phyloP scores from a whole-genome alignment of 352 stramenopile genomes.

The Phytophthora idaei region DNA sequence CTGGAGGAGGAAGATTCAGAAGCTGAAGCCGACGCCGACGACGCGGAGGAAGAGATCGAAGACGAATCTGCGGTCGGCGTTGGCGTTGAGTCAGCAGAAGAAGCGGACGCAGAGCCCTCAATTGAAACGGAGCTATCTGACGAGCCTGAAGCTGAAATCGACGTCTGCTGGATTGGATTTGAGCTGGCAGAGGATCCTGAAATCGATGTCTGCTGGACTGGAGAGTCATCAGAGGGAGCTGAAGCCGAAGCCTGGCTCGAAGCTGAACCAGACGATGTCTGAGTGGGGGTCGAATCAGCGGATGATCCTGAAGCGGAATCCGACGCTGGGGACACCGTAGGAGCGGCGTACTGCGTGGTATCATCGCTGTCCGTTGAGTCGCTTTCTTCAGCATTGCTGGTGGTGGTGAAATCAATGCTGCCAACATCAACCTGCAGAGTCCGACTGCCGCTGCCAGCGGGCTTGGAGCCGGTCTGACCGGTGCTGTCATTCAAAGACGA shows the following conservation, averaged over 20 bases:
- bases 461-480: constrained; percentile 8
- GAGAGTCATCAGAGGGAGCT: not conserved
- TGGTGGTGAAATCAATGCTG: constrained; percentile 7
- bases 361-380: constrained; percentile 5
- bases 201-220: constrained; percentile 3
- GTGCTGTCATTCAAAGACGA: constrained; percentile 3
- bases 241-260: too few relatives aligned
- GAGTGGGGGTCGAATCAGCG: not conserved
- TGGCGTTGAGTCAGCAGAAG: not conserved
- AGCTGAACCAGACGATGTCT: too few relatives aligned
- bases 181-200: not conserved
- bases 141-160: constrained; percentile 8
- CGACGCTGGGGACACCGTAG: constrained; percentile 1
- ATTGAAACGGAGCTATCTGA: not conserved
- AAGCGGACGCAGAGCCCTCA: constrained; percentile 4
- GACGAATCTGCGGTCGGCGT: constrained; percentile 5
- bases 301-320: constrained; percentile 8
- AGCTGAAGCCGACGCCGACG: constrained; percentile 10
- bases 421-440: constrained; percentile 8
- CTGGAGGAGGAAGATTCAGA: constrained; percentile 5
- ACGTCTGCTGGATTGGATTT: constrained; percentile 1
- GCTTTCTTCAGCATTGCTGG: constrained; percentile 10
- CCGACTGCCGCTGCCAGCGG: constrained; percentile 6
- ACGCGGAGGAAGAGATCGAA: constrained; percentile 10
- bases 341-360: not conserved